Evolutionary conservation across 495 filamentous ascomycete genomes (phyloP).

Genomic region (Trichoderma erinaceum): DNA sequence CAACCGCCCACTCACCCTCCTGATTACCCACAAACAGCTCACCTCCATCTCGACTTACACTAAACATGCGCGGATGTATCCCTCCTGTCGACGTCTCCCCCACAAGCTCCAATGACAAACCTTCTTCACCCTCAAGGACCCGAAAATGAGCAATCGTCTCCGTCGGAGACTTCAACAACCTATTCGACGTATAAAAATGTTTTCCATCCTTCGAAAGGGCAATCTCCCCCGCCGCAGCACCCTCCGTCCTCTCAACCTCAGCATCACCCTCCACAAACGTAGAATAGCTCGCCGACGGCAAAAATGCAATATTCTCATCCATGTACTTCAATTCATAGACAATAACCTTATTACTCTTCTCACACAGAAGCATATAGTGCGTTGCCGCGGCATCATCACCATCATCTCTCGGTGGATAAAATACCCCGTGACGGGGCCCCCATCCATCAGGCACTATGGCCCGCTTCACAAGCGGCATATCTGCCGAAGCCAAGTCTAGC

Average conservation of each 20-base stretch:
- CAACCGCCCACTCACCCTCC: conserved; percentile 25
- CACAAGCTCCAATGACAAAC: neutral
- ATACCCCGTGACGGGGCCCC: conserved; percentile 33
- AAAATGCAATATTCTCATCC: conserved; percentile 22
- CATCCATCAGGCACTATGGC: conserved; percentile 20
- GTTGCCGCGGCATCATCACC: conserved; percentile 12
- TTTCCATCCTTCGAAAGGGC: conserved; percentile 24
- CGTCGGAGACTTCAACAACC: conserved; percentile 25
- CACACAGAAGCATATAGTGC: conserved; percentile 27
- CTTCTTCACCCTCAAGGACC: neutral
- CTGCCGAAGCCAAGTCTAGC: conserved; percentile 24
- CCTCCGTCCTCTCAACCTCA: neutral
- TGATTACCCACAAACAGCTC: conserved; percentile 30
- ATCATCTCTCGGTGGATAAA: conserved; percentile 21
- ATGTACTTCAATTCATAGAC: conserved; percentile 26
- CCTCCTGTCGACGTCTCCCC: conserved; percentile 23
- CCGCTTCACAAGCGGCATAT: conserved; percentile 21
- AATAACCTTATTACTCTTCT: conserved; percentile 27
- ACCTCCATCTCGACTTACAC: conserved; percentile 21
- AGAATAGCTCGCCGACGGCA: conserved; percentile 22
- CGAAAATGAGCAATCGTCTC: conserved; percentile 33
- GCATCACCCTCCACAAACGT: conserved; percentile 28
- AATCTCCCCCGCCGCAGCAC: conserved; percentile 28
- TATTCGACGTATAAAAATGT: conserved; percentile 34
- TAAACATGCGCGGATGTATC: conserved; percentile 30